phyloP scores from a whole-genome alignment of 345 rosid species.

The thale cress (Arabidopsis thaliana) region TAIR10.1 NC_003070.9:29635501-29636000 shows the following conservation, averaged over 20 bases:
- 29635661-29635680: not conserved
- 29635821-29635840: not conserved
- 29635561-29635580: slow-evolving; percentile 45
- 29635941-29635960: not conserved
- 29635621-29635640: not conserved
- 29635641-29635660: not conserved
- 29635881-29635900: not conserved
- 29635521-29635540: slow-evolving; percentile 58
- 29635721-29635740: not conserved
- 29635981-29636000: not conserved
- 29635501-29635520: slow-evolving; percentile 34
- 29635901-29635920: not conserved
- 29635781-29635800: slow-evolving; percentile 14
- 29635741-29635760: not conserved
- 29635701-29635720: not conserved
- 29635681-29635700: slow-evolving; percentile 6
- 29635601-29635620: not conserved
- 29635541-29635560: slow-evolving; percentile 66
- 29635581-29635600: not conserved
- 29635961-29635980: not conserved
- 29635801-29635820: slow-evolving; percentile 10
- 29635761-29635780: not conserved
- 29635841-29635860: not conserved
- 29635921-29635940: not conserved
- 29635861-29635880: not conserved